Percentiles rank a stretch among this genome's conserved stretches.
These are phyloP conservation scores for Clarireedia sp. DNA, from an alignment of 2,329 filamentous ascomycete genomes.

Conservation along the genomic window DNA sequence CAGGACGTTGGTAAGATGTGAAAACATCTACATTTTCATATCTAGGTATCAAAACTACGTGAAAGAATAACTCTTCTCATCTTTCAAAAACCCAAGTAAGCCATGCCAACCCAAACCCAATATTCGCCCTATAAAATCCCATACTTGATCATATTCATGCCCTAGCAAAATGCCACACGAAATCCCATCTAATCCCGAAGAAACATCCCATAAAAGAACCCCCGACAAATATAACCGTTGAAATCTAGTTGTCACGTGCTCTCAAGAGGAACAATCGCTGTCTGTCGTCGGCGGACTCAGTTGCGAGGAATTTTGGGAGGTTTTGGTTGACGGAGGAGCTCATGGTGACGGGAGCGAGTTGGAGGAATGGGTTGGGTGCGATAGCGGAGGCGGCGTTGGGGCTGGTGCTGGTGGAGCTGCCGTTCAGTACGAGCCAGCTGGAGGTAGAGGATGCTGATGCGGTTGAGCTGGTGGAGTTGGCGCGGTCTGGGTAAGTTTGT, in stretches of 20 bases:
- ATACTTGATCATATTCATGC: background rate
- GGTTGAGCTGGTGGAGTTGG: constrained; percentile 1
- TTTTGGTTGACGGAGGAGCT: background rate
- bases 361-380: constrained; percentile 2
- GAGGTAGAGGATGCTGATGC: background rate
- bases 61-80: background rate
- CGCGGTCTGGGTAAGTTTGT: background rate
- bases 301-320: background rate
- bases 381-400: background rate
- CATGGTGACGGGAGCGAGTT: constrained; percentile 3
- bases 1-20: background rate
- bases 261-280: constrained; percentile 7
- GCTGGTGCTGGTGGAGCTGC: background rate
- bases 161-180: no score
- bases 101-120: background rate
- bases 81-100: background rate
- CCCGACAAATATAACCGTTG: background rate
- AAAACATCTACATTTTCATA: background rate
- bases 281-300: constrained; percentile 3
- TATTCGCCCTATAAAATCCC: background rate
- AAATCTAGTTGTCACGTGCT: constrained; percentile 5
- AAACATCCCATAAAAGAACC: background rate
- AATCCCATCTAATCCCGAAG: background rate
- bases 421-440: constrained; percentile 7
- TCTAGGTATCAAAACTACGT: background rate